Percentiles rank a stretch among this genome's conserved stretches.
These are phyloP conservation scores for Mangifera indica DNA, from an alignment of 345 rosid species.

Conservation along the genomic window DNA sequence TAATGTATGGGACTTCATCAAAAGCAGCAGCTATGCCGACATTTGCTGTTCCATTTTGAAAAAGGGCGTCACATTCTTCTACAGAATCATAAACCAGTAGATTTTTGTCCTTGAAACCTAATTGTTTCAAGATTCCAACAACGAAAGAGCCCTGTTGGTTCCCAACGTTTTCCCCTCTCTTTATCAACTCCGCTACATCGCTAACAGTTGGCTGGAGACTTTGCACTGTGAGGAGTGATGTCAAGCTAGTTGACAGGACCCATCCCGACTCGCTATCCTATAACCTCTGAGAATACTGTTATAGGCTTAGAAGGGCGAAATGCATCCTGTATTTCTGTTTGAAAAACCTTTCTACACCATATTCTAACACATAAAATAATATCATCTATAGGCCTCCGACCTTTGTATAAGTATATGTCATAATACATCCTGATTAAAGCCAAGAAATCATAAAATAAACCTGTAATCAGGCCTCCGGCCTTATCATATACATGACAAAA, in stretches of 20 bases:
- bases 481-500: too few species aligned
- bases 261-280: too few species aligned
- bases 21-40: slow-evolving; percentile 44
- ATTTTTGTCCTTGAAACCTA: slow-evolving; percentile 20
- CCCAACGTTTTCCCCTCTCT: slow-evolving; percentile 38
- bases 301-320: too few species aligned
- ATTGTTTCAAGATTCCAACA: slow-evolving; percentile 23
- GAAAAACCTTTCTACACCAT: too few species aligned
- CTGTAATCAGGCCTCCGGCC: too few species aligned
- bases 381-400: too few species aligned
- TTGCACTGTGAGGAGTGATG: slow-evolving; percentile 55
- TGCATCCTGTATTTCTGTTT: too few species aligned
- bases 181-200: slow-evolving; percentile 36
- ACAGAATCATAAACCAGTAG: slow-evolving; percentile 8
- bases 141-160: slow-evolving; percentile 40
- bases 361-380: too few species aligned
- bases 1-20: slow-evolving; percentile 33
- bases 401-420: too few species aligned
- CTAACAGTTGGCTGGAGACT: slow-evolving; percentile 47
- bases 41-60: slow-evolving; percentile 29
- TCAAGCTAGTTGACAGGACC: slow-evolving; percentile 67
- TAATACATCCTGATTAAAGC: too few species aligned
- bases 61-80: slow-evolving; percentile 31
- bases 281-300: too few species aligned
- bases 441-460: too few species aligned